These are phyloP conservation scores for Daldinia childiae DNA, from an alignment of 495 filamentous ascomycete genomes.

Conservation along the genomic window DNA sequence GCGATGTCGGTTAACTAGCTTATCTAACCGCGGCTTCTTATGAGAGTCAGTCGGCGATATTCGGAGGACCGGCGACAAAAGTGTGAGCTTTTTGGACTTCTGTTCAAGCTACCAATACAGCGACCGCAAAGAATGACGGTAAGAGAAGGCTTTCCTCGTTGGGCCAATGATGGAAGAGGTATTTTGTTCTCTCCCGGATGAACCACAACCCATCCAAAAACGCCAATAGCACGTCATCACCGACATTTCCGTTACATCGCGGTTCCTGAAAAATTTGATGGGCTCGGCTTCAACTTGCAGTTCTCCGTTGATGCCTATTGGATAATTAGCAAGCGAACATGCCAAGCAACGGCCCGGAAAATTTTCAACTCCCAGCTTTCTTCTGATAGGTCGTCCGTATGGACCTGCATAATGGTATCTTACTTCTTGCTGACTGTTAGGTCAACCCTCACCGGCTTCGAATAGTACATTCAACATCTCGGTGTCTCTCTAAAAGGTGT, in stretches of 20 bases:
- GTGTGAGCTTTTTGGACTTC: not conserved
- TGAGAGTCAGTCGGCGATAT: slow-evolving; percentile 20
- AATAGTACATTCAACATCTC: not conserved
- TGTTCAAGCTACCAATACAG: not conserved
- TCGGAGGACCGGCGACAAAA: slow-evolving; percentile 19
- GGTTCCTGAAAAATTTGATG: slow-evolving; percentile 24
- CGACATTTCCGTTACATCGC: slow-evolving; percentile 39
- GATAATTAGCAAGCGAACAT: slow-evolving; percentile 9
- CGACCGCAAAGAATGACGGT: slow-evolving; percentile 8
- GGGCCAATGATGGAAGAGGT: slow-evolving; percentile 8
- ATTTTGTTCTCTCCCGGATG: slow-evolving; percentile 16
- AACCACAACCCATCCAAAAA: slow-evolving; percentile 6
- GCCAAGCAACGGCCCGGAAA: slow-evolving; percentile 27
- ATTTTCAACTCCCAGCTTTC: slow-evolving; percentile 10
- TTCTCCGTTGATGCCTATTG: slow-evolving; percentile 20
- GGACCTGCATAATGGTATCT: slow-evolving; percentile 8
- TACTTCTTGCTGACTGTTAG: slow-evolving; percentile 23
- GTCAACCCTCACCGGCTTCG: slow-evolving; percentile 14
- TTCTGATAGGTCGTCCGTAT: slow-evolving; percentile 20
- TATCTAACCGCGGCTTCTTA: slow-evolving; percentile 5
- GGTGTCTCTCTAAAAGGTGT: slow-evolving; percentile 2
- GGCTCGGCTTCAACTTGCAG: slow-evolving; percentile 15
- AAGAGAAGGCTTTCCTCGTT: not conserved
- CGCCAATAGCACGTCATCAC: slow-evolving; percentile 27
- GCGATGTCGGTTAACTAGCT: slow-evolving; percentile 28